phyloP scores from a whole-genome alignment of 2,329 filamentous ascomycete species.

The Calonectria naviculata region DNA sequence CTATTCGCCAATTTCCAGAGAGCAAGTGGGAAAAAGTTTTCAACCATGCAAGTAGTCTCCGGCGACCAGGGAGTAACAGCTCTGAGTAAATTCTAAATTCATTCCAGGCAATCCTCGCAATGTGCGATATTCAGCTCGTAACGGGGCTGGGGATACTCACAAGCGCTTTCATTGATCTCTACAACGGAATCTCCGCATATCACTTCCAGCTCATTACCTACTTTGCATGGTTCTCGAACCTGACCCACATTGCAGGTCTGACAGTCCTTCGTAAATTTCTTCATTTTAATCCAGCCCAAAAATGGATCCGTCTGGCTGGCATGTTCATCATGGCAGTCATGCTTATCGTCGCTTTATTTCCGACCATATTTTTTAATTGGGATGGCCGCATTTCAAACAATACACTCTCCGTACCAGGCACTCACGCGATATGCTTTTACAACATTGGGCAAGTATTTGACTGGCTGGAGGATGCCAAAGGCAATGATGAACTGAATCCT shows the following conservation, averaged over 20 bases:
- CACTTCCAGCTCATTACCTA: constrained; percentile 9
- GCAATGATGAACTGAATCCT: background rate
- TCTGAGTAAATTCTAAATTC: background rate
- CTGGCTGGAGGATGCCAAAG: background rate
- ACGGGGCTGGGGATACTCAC: constrained; percentile 13
- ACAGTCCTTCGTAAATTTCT: constrained; percentile 8
- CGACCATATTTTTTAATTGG: constrained; percentile 20
- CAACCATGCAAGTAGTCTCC: background rate
- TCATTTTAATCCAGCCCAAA: background rate
- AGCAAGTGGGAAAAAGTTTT: background rate
- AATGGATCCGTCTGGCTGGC: background rate
- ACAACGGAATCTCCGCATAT: background rate
- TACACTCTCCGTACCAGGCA: background rate
- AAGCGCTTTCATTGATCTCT: constrained; percentile 7
- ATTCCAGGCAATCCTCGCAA: background rate
- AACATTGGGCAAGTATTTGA: background rate
- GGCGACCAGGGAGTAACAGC: too few relatives aligned
- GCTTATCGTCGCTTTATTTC: constrained; percentile 4
- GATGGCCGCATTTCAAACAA: background rate
- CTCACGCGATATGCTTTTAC: background rate
- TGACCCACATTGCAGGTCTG: constrained; percentile 14
- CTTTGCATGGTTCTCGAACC: constrained; percentile 17
- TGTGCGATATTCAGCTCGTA: constrained; percentile 18
- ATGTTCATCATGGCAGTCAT: background rate
- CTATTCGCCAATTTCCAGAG: too few relatives aligned